A percentile compares a stretch with the other conserved stretches of the same genome.
Conservation (phyloP, 2,329 filamentous ascomycete species). For the Fusarium nygamai region DNA sequence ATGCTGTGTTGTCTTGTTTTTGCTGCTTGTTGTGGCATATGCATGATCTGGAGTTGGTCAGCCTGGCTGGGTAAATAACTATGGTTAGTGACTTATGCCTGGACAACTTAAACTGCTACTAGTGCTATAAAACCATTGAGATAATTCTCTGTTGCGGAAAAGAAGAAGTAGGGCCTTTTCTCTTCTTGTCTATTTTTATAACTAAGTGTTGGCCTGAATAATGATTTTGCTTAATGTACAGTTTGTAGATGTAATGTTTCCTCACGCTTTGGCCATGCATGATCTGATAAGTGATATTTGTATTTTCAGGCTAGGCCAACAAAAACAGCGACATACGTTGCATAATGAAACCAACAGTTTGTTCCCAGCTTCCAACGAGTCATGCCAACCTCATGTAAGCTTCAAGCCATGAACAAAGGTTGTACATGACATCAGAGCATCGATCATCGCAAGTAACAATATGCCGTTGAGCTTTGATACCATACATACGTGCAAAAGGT, state of each 20-base stretch:
- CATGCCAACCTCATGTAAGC: too few relatives aligned
- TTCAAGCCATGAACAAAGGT: fast-evolving
- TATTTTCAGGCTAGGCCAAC: neutral
- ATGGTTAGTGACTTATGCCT: neutral
- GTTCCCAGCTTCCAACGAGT: fast-evolving
- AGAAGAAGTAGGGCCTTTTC: neutral
- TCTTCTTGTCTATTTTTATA: fast-evolving
- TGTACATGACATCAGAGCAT: neutral
- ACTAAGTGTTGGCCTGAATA: neutral
- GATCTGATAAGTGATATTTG: neutral
- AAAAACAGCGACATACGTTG: too few relatives aligned
- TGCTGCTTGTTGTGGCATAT: too few relatives aligned
- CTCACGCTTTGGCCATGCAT: neutral
- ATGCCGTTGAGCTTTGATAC: neutral
- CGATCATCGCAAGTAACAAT: neutral
- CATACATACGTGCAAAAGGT: too few relatives aligned
- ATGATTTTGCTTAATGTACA: neutral
- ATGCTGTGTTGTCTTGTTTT: neutral
- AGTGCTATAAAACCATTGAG: fast-evolving
- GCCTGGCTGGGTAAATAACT: neutral
- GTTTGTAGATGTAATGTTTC: neutral
- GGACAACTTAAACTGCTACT: neutral
- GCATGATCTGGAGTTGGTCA: neutral
- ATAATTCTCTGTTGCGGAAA: fast-evolving
- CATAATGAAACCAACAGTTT: fast-evolving